Evolutionary conservation across 805 yeast genomes (phyloP), one percentile per base, ranked within the genome.

Genomic region (Saccharomycopsis fibuligera): DNA sequence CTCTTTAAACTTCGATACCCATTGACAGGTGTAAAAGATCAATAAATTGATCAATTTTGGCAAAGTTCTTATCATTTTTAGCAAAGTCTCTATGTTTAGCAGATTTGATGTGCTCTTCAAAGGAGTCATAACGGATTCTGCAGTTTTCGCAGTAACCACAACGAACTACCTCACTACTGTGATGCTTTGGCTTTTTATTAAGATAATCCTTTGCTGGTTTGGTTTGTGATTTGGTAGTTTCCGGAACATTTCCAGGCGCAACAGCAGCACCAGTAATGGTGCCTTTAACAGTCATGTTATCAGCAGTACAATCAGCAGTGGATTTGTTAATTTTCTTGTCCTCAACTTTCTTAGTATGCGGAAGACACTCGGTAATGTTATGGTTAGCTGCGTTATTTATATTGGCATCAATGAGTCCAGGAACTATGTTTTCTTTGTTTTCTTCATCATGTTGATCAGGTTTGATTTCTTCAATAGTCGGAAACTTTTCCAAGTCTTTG

Each of bases 81-180:
- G 97, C 97, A 68, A 88, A 90, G 47, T 78, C 76, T 44, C 84
- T 71, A 62, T 91, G 99, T 55, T 81, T 76, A 31, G 75, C 76
- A 22, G 87, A 73, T 25, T 60, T 58, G 36, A 87, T 76, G 62
- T 91, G 99, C 49, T 78, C 86, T 23, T 80, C 86, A 59, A 89
- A 81, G 56, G 79, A 78, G 45, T 85, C 90, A 61, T 85, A 91
- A 61, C 82, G 82, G 51, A 83, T 84, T 22, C 91, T 72, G 65
- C 99, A 91, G 61, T 91, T 91, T 62, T 91, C 99, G 67, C 99
- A 91, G 64, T 86, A 90, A 0, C 97, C 51, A 31, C 5, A 23
- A 14, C n/a, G 9, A n/a, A 33, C 6, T 16, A 10, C 37, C n/a
- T 33, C 37, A 8, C 10, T 12, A 33, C 19, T 8, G 19, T 16